These are phyloP conservation scores for Rhypophila decipiens DNA, from an alignment of 495 filamentous ascomycete species.

Conservation along the genomic window DNA sequence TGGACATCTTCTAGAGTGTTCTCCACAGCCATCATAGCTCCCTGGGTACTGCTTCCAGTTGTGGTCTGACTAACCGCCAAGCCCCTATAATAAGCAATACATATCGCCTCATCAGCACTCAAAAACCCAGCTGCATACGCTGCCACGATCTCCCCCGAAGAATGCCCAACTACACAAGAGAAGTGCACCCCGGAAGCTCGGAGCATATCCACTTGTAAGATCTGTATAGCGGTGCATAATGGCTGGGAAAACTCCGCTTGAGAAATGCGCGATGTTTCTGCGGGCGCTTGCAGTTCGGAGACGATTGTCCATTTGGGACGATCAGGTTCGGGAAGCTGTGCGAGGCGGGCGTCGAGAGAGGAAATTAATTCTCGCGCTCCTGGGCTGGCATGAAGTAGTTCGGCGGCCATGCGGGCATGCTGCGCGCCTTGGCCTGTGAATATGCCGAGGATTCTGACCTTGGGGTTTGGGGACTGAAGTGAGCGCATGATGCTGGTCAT, in stretches of 20 bases:
- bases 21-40: constrained; percentile 39
- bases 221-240: constrained; percentile 40
- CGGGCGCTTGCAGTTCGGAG: background rate
- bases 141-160: constrained; percentile 51
- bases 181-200: constrained; percentile 38
- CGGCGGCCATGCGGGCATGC: constrained; percentile 7
- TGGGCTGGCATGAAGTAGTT: constrained; percentile 10
- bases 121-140: constrained; percentile 36
- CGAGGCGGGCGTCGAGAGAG: too few relatives aligned
- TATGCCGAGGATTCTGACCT: constrained; percentile 8
- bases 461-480: background rate
- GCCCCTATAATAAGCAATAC: constrained; percentile 38
- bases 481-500: background rate
- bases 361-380: background rate
- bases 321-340: background rate
- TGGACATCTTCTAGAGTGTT: constrained; percentile 21
- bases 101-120: constrained; percentile 38
- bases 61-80: constrained; percentile 7
- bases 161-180: constrained; percentile 49
- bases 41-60: constrained; percentile 11
- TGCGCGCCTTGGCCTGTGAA: constrained; percentile 16
- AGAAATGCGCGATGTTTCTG: background rate
- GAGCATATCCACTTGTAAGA: constrained; percentile 44
- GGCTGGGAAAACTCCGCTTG: constrained; percentile 24
- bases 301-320: background rate